phyloP scores from a whole-genome alignment of 2,329 filamentous ascomycete species.

The Fonsecaea erecta region DNA sequence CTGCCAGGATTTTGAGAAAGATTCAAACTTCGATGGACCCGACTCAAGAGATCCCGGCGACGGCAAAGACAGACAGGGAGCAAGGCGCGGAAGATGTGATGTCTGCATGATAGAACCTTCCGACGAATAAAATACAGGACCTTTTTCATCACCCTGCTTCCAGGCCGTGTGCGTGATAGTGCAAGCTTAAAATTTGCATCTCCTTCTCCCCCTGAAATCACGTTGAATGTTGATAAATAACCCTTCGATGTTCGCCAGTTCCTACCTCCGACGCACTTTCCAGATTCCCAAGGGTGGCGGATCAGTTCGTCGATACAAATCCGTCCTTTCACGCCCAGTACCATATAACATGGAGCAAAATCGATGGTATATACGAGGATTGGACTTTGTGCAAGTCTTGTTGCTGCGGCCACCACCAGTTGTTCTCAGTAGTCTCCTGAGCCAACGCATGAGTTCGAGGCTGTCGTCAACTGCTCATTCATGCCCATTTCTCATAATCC shows the following conservation, averaged over 20 bases:
- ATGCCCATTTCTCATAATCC: constrained; percentile 56
- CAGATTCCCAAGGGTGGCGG: neutral
- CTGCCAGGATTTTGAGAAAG: constrained; percentile 46
- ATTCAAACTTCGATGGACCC: constrained; percentile 46
- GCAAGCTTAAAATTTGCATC: neutral
- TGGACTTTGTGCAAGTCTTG: neutral
- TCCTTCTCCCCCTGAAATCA: neutral
- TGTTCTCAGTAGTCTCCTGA: neutral
- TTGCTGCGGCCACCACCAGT: neutral
- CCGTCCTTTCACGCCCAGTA: no score
- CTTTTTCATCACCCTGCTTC: neutral
- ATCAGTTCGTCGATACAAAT: no score
- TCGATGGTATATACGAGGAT: no score
- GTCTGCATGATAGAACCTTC: neutral
- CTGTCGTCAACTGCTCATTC: neutral
- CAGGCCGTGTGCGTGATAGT: neutral
- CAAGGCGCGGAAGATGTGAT: neutral
- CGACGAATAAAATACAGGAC: neutral
- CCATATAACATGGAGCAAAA: no score
- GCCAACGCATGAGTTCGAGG: neutral
- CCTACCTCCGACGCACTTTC: neutral
- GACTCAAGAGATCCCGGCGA: neutral
- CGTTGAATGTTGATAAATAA: neutral
- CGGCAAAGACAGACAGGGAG: constrained; percentile 3
- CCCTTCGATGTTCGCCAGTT: neutral